Evolutionary conservation across 495 filamentous ascomycete genomes (phyloP).

Genomic region (Penicillium flavigenum): DNA sequence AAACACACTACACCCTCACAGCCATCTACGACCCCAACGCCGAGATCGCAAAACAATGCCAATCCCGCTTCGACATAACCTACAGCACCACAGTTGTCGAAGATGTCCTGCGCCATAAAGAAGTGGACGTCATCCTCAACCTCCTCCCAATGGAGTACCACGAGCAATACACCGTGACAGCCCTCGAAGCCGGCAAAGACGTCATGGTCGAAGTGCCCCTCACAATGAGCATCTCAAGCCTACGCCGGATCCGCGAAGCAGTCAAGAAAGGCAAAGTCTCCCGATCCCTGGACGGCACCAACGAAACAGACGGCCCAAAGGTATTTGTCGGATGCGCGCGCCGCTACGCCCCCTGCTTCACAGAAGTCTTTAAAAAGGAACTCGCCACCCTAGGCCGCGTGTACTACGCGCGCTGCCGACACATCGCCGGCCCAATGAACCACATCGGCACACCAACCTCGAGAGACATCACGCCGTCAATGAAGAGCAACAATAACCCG

Average conservation of each 20-base stretch:
- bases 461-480: not conserved
- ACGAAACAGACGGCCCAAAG: conserved; percentile 21
- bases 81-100: conserved; percentile 14
- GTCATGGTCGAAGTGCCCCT: conserved; percentile 58
- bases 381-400: conserved; percentile 47
- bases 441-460: not conserved
- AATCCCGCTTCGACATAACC: conserved; percentile 16
- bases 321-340: conserved; percentile 58
- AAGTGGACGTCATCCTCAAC: conserved; percentile 53
- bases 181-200: conserved; percentile 51
- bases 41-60: conserved; percentile 12
- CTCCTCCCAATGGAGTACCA: conserved; percentile 53
- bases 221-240: conserved; percentile 41
- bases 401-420: conserved; percentile 52
- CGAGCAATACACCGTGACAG: conserved; percentile 47
- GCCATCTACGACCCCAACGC: conserved; percentile 42
- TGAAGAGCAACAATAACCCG: conserved; percentile 6
- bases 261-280: conserved; percentile 18
- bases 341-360: conserved; percentile 53
- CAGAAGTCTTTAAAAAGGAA: conserved; percentile 48
- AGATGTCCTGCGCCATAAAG: conserved; percentile 20
- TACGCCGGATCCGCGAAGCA: conserved; percentile 44
- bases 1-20: conserved; percentile 37
- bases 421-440: conserved; percentile 49
- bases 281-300: not conserved